Evolutionary conservation across 768 basidiomycete genomes (phyloP), one percentile per base, ranked within the genome.

Genomic region (Suillus luteus): DNA sequence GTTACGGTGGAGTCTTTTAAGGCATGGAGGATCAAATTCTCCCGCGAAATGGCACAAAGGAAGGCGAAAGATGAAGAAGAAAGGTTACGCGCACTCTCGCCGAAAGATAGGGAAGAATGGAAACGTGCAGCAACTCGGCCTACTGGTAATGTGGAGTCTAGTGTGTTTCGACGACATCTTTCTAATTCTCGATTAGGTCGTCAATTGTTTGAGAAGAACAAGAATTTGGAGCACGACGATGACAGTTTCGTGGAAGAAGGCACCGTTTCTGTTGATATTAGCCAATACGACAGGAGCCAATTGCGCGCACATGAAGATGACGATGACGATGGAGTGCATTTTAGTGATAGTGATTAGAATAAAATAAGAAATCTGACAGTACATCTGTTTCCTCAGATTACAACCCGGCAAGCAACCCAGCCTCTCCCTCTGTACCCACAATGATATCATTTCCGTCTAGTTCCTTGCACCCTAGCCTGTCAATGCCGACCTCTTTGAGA

Each of bases 151-250:
- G 17, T 9, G 41, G 41, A 35, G 31, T 49, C 49, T 44, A 44
- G 19, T 31, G 33, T 41, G 22, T 44, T 41, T 46, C 41, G 22
- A 62, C 14, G 15, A 2, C 35, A 65, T 63, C 67, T 41, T 61
- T 33, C 51, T 69, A 40, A 60, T 37, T 49, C 8, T 44, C 64
- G 60, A n/a, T 62, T 67, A 96, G 96, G 96, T 33, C 88, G 94
- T 27, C 95, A 97, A 78, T 78, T 98, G 52, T 99, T 99, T 76
- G 94, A 96, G 77, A 85, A 86, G 44, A 88, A 93, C 72, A 85
- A 80, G 62, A 85, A 85, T 68, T 81, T 95, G 40, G 85, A 79
- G 5, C 77, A 78, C 10, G 89, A 92, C 55, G 96, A 98, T 61
- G 92, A 92, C 66, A 82, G 77, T 15, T 80, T 95, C 43, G 76